These are phyloP conservation scores for Fusarium sp. DNA, from an alignment of 2,329 filamentous ascomycete genomes.

Conservation along the genomic window DNA sequence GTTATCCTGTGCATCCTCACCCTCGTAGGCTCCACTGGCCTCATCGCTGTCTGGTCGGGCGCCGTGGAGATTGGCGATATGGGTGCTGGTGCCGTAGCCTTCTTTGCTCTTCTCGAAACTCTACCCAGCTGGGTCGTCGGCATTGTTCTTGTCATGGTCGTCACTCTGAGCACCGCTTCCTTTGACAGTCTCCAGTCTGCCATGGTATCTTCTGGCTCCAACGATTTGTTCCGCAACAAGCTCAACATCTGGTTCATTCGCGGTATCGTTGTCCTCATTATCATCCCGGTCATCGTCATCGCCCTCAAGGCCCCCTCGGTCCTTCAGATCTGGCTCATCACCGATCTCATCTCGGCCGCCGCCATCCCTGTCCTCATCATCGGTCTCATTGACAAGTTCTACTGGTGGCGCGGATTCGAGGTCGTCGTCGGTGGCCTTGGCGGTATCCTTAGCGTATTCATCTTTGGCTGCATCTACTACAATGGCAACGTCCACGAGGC, in stretches of 20 bases:
- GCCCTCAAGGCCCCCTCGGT: slow-evolving; percentile 79
- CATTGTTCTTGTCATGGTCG: slow-evolving; percentile 82
- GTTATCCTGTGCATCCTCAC: slow-evolving; percentile 75
- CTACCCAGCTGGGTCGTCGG: slow-evolving; percentile 85
- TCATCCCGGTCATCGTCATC: slow-evolving; percentile 78
- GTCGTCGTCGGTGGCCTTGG: slow-evolving; percentile 82
- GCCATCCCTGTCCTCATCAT: slow-evolving; percentile 79
- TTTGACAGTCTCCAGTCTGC: slow-evolving; percentile 85
- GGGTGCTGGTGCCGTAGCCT: slow-evolving; percentile 71
- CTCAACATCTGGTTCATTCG: slow-evolving; percentile 81
- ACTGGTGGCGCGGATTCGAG: slow-evolving; percentile 84
- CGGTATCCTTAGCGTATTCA: slow-evolving; percentile 81
- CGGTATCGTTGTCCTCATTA: slow-evolving; percentile 74
- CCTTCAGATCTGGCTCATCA: slow-evolving; percentile 84
- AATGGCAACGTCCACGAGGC: slow-evolving; percentile 68
- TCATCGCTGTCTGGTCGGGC: slow-evolving; percentile 83
- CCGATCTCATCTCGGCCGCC: slow-evolving; percentile 80
- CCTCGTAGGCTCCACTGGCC: slow-evolving; percentile 76
- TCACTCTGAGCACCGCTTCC: slow-evolving; percentile 78
- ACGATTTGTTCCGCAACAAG: slow-evolving; percentile 85
- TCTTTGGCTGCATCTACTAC: slow-evolving; percentile 84
- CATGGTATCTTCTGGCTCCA: slow-evolving; percentile 86
- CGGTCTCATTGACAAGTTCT: slow-evolving; percentile 75
- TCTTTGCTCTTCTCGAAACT: slow-evolving; percentile 78
- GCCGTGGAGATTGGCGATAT: slow-evolving; percentile 70